These are phyloP conservation scores for Porpolomopsis calyptriformis DNA, from an alignment of 768 basidiomycete genomes.

Conservation along the genomic window DNA sequence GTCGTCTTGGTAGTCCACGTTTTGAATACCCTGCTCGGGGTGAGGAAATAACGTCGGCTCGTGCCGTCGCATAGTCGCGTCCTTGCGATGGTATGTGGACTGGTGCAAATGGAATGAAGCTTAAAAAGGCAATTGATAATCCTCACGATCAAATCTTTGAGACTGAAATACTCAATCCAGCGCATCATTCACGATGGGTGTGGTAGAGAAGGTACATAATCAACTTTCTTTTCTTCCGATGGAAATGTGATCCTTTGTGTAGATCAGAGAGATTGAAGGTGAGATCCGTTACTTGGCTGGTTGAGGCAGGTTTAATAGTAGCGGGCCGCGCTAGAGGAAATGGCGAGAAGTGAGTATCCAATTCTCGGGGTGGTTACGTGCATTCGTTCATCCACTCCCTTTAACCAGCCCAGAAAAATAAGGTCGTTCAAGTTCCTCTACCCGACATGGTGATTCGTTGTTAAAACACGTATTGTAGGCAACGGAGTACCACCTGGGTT, in stretches of 20 bases:
- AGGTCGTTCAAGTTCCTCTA: slow-evolving; percentile 35
- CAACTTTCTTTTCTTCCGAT: no score
- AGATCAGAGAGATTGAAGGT: slow-evolving; percentile 98
- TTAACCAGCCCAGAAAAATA: slow-evolving; percentile 83
- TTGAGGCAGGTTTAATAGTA: background rate
- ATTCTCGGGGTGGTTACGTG: background rate
- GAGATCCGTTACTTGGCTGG: slow-evolving; percentile 20
- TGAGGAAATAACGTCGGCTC: slow-evolving; percentile 62
- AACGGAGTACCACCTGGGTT: slow-evolving; percentile 88
- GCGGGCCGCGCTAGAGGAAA: slow-evolving; percentile 58
- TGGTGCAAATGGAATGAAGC: no score
- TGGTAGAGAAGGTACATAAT: slow-evolving; percentile 74
- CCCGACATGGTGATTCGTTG: background rate
- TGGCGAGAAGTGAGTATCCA: slow-evolving; percentile 79
- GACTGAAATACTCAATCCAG: no score
- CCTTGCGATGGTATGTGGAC: no score
- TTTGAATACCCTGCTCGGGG: slow-evolving; percentile 35
- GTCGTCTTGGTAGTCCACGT: slow-evolving; percentile 40
- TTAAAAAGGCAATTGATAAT: no score
- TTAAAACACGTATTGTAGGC: slow-evolving; percentile 41
- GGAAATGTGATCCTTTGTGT: no score
- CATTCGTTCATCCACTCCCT: background rate
- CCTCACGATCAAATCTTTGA: slow-evolving; percentile 1
- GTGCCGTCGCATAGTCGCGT: slow-evolving; percentile 39
- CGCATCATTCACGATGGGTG: no score